Base-by-base conservation (phyloP, 2,329 filamentous ascomycete species). In the Zelopaecilomyces penicillatus region DNA sequence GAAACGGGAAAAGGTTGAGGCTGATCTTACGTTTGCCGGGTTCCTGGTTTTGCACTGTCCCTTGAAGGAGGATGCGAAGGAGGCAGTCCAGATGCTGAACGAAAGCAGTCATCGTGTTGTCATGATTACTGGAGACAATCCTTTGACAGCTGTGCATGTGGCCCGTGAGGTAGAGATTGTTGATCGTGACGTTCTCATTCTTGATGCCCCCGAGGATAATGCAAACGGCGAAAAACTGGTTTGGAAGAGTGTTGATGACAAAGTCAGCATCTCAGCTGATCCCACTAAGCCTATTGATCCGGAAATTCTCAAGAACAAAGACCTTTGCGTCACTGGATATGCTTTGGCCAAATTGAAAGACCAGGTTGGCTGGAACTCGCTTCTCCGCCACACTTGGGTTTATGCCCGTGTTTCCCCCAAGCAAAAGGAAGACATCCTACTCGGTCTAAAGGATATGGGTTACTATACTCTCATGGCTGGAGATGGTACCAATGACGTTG, bases 51-150 rank as follows among this genome's bases (percentile, higher is more conserved):
- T 98, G 30, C 91, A 96, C 64, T 96, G 89, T 58, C 93, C 93
- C 5, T 75, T 98, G 46, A 98, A 98, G 69, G 90, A 95, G 28
- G 93, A 98, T 63, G 93, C 93, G 39, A 86, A 94, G 67, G 83
- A 93, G 63, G 83, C 93, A 34, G 87, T 98, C 35, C 87, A 85
- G 53, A 96, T 97, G 88, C 77, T 98, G 56, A 98, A 96, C 61
- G 93, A 98, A 71, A 97, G 91, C 67, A 97, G 90, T 68, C 93
- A 98, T 65, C 87, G 93, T 56, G 89, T 95, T 39, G 86, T 98
- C 55, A 98, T 98, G 93, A 98, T 98, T 54, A 98, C 93, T 48
- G 93, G 93, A 61, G 93, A 98, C 65, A 98, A 98, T 64, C 91
- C 93, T 9, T 76, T 98, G 42, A 98, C 93, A 35, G 93, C 93